A percentile compares a stretch with the other conserved stretches of the same genome.
Evolutionary conservation across 169 alveolate species (phyloP).

Genomic region (Babesia caballi): DNA sequence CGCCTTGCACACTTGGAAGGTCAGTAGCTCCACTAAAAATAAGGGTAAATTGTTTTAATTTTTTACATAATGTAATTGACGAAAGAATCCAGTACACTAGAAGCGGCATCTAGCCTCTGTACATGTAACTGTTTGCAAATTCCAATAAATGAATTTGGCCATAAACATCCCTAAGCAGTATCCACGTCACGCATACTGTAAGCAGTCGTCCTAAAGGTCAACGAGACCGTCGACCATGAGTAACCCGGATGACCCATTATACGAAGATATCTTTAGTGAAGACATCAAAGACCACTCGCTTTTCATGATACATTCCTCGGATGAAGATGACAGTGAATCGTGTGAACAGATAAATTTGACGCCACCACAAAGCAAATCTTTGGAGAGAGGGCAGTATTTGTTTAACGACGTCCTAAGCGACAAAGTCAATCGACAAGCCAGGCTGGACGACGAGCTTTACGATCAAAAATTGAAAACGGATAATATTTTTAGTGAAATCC

Average conservation of each 20-base stretch:
- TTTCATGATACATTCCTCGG: slow-evolving; percentile 35
- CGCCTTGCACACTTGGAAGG: too few species aligned
- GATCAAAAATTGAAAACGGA: background rate
- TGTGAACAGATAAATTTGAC: background rate
- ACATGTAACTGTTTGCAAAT: too few species aligned
- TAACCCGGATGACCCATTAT: background rate
- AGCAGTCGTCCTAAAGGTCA: too few species aligned
- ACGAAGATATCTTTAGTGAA: slow-evolving; percentile 52
- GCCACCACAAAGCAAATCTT: background rate
- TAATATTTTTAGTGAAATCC: slow-evolving; percentile 8
- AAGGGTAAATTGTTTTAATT: too few species aligned
- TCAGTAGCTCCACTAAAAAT: too few species aligned
- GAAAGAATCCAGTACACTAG: too few species aligned
- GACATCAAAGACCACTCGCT: slow-evolving; percentile 55
- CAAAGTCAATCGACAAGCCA: background rate
- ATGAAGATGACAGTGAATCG: slow-evolving; percentile 33
- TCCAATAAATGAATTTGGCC: too few species aligned
- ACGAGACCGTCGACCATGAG: background rate
- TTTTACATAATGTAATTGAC: too few species aligned
- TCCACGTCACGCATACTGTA: too few species aligned
- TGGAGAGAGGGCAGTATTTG: background rate
- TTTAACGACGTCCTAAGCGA: background rate
- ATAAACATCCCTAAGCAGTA: too few species aligned
- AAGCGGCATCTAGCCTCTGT: too few species aligned
- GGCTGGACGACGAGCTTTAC: background rate